Base-by-base conservation (phyloP, 768 basidiomycete genomes). In the Tylopilus plumbeoviolaceoides region DNA sequence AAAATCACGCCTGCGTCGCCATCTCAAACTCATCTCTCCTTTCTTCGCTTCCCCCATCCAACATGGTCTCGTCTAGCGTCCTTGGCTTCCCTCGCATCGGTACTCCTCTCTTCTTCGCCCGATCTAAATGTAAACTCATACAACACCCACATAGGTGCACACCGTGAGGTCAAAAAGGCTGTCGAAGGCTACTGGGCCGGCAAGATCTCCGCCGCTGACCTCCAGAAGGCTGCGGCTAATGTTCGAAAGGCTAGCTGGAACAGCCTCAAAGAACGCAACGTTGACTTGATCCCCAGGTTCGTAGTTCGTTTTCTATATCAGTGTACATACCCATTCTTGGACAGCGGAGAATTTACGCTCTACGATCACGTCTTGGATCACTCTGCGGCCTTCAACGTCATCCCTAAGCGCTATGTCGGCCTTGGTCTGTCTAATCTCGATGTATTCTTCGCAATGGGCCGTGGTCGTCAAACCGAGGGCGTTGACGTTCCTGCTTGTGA, bases 331-430 rank as follows among this genome's bases (percentile, higher is more conserved):
- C 64, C 44, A 67, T 62, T 39, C 54, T 40, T 48, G 54, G 60
- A 44, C 63, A 99, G 97, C 65, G 95, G 95, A 65, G 97, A 98
- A 69, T 99, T 99, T 73, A 89, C 97, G 31, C 84, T 99, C 57
- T 99, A 98, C 72, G 95, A 98, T 74, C 95, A 98, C 72, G 91
- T 98, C 70, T 85, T 98, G 65, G 95, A 98, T 76, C 93, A 95
- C 76, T 93, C 93, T 58, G 83, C 87, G 56, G 85, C 89, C 42
- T 95, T 99, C 83, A 97, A 98, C 71, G 92, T 89, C 66, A 90
- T 99, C 72, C 95, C 95, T 61, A 84, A 90, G 74, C 91, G 95
- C 61, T 99, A 98, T 72, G 75, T 82, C 55, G 87, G 88, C 48
- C 87, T 91, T 59, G 84, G 85, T 52, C 76, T 99, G 48, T 91